Evolutionary conservation across 495 filamentous ascomycete genomes (phyloP).

Genomic region (Xylaria curta): DNA sequence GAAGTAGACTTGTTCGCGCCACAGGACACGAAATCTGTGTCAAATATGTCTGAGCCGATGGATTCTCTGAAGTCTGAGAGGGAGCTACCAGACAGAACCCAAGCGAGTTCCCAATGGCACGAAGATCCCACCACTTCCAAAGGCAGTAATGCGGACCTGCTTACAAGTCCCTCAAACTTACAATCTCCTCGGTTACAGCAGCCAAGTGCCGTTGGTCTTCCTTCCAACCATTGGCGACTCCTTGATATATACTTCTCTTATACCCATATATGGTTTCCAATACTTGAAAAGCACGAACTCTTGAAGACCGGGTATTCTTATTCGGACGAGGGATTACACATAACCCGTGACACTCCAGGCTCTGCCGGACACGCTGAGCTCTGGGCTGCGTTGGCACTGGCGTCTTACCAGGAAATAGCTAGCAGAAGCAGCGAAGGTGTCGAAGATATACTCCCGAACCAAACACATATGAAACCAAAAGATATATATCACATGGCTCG

Average conservation of each 20-base stretch:
- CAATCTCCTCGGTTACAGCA: constrained; percentile 27
- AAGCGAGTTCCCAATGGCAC: constrained; percentile 42
- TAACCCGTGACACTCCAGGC: constrained; percentile 38
- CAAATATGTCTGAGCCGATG: background rate
- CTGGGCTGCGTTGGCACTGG: constrained; percentile 67
- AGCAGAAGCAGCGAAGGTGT: constrained; percentile 33
- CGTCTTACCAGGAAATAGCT: constrained; percentile 54
- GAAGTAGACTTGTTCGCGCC: constrained; percentile 38
- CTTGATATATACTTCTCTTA: constrained; percentile 76
- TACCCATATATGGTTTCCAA: constrained; percentile 76
- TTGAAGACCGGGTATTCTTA: constrained; percentile 54
- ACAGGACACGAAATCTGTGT: background rate
- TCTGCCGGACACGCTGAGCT: constrained; percentile 68
- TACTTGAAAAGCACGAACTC: constrained; percentile 72
- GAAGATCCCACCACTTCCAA: constrained; percentile 33
- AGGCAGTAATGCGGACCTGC: background rate
- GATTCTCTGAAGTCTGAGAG: constrained; percentile 30
- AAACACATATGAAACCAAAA: background rate
- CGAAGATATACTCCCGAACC: constrained; percentile 33
- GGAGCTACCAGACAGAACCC: constrained; percentile 38
- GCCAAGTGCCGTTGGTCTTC: constrained; percentile 52
- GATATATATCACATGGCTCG: constrained; percentile 66
- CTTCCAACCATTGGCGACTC: constrained; percentile 66
- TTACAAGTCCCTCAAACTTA: constrained; percentile 26
- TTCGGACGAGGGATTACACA: constrained; percentile 40